Evolutionary conservation across 352 stramenopile species (phyloP).

Genomic region (Phytophthora megakarya): DNA sequence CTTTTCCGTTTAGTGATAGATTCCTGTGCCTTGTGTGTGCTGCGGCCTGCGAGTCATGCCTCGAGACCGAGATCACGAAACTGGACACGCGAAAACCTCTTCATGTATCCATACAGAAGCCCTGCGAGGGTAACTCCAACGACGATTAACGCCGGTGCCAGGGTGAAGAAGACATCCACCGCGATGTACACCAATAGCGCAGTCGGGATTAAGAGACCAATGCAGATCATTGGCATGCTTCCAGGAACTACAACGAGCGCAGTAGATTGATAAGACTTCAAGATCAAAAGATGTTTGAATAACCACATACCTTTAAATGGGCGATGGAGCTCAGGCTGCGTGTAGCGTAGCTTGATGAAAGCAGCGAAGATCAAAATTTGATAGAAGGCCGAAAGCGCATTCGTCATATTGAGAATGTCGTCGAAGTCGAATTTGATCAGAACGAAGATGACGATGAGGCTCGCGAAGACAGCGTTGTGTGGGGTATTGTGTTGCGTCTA

Average conservation of each 20-base stretch:
- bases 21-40: neutral
- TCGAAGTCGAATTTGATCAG: conserved; percentile 72
- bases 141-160: conserved; percentile 50
- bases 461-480: conserved; percentile 50
- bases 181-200: conserved; percentile 53
- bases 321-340: conserved; percentile 36
- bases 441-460: conserved; percentile 55
- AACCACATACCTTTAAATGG: conserved; percentile 44
- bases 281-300: conserved; percentile 17
- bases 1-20: conserved; percentile 13
- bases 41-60: conserved; percentile 4
- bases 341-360: conserved; percentile 89
- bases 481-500: conserved; percentile 60
- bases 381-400: conserved; percentile 88
- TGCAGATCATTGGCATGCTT: conserved; percentile 32
- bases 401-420: conserved; percentile 85
- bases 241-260: conserved; percentile 36
- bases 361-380: conserved; percentile 89
- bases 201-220: conserved; percentile 42
- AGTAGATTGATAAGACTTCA: neutral
- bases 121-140: conserved; percentile 40
- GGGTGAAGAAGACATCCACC: conserved; percentile 53
- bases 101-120: conserved; percentile 44
- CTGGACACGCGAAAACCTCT: conserved; percentile 53
- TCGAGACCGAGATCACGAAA: conserved; percentile 37